Evolutionary conservation across 2,329 filamentous ascomycete genomes (phyloP).

Genomic region (Aspergillus caelatus): DNA sequence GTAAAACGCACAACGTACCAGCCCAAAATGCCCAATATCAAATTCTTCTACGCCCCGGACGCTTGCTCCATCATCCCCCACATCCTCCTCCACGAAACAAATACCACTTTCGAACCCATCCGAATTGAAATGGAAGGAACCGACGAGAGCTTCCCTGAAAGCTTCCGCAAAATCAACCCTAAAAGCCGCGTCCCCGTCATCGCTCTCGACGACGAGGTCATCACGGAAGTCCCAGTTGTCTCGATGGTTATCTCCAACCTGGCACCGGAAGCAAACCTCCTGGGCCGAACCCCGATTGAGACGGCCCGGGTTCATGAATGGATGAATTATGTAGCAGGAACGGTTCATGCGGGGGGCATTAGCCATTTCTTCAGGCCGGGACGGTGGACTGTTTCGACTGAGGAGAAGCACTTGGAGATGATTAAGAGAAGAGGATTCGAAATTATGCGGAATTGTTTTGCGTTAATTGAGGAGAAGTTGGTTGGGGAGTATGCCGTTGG

Average conservation of each 20-base stretch:
- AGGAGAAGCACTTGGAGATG: neutral
- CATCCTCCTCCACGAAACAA: conserved; percentile 32
- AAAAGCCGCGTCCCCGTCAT: conserved; percentile 35
- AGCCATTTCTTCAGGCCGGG: conserved; percentile 28
- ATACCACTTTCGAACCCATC: conserved; percentile 24
- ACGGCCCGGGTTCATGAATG: conserved; percentile 38
- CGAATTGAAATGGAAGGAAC: conserved; percentile 1
- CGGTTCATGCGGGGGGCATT: conserved; percentile 33
- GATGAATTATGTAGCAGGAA: conserved; percentile 39
- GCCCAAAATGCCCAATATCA: conserved; percentile 21
- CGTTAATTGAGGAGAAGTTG: neutral
- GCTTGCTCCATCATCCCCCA: conserved; percentile 37
- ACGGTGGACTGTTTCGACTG: conserved; percentile 21
- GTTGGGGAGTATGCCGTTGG: conserved; percentile 20
- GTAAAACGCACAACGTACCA: neutral
- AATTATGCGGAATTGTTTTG: conserved; percentile 18
- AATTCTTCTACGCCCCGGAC: conserved; percentile 31
- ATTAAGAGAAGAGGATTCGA: neutral
- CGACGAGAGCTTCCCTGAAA: conserved; percentile 13
- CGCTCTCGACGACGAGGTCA: conserved; percentile 30
- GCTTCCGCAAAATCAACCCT: conserved; percentile 33
- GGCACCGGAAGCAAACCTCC: conserved; percentile 28
- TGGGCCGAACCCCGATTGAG: conserved; percentile 34
- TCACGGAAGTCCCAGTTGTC: conserved; percentile 40
- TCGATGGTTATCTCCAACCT: conserved; percentile 35